Percentiles rank a stretch among this genome's conserved stretches.
Evolutionary conservation across 306 rosid genomes (phyloP).

Genomic region (Acacia confusa): DNA sequence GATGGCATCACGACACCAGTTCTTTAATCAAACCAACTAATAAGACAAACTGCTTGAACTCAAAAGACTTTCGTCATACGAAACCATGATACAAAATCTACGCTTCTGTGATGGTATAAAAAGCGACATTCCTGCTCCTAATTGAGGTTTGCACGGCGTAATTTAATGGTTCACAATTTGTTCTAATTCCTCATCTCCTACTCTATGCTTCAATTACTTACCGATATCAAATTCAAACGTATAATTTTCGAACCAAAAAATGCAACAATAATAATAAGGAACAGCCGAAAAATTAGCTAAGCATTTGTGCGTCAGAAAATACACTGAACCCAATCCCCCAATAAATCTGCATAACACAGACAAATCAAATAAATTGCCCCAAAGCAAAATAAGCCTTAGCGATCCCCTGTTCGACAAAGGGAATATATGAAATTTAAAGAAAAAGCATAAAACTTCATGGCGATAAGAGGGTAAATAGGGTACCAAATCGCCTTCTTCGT

Average conservation of each 20-base stretch:
- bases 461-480: not conserved
- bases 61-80: not conserved
- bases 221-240: not conserved
- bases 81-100: not conserved
- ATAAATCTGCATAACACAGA: not conserved
- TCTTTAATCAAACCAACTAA: slow-evolving; percentile 2
- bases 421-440: not conserved
- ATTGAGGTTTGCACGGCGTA: not conserved
- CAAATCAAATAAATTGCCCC: not conserved
- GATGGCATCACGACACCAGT: not conserved
- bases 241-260: not conserved
- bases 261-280: not conserved
- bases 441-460: not conserved
- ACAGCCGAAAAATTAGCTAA: not conserved
- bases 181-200: not conserved
- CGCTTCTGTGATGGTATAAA: not conserved
- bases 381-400: not conserved
- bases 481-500: not conserved
- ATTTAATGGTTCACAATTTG: not conserved
- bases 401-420: not conserved
- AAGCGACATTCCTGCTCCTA: not conserved
- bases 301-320: not conserved
- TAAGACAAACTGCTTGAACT: not conserved
- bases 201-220: not conserved
- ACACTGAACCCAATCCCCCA: not conserved